Percentiles rank a stretch among this genome's conserved stretches.
These are phyloP conservation scores for Aspergillus tubingensis DNA, from an alignment of 2,329 filamentous ascomycete species.

Conservation along the genomic window DNA sequence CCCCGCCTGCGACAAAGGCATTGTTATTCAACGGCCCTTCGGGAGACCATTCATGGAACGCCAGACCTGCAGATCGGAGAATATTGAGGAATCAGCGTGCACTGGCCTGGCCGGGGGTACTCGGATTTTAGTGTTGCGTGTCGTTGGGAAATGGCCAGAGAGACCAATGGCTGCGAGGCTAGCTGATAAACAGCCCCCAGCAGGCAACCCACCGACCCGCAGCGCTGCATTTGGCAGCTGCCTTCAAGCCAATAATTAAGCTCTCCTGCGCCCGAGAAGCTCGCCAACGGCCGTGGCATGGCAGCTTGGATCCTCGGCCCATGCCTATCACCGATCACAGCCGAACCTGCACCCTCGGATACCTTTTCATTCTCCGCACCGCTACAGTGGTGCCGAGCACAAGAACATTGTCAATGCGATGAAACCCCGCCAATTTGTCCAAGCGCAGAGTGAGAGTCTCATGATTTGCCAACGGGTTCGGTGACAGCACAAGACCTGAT, in stretches of 20 bases:
- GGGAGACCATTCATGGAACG: neutral
- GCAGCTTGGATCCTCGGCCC: neutral
- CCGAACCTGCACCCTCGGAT: conserved; percentile 22
- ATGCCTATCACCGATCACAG: conserved; percentile 8
- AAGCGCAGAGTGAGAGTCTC: conserved; percentile 59
- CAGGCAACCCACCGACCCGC: neutral
- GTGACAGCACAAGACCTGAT: conserved; percentile 59
- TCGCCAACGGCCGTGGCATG: neutral
- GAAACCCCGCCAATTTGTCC: conserved; percentile 57
- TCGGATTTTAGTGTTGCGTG: neutral
- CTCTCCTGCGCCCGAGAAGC: neutral
- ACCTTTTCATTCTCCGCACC: conserved; percentile 19
- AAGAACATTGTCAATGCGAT: conserved; percentile 52
- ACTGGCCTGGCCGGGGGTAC: neutral
- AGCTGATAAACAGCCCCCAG: neutral
- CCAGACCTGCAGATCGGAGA: neutral
- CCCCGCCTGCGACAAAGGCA: neutral
- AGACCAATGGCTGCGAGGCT: neutral
- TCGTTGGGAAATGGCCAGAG: neutral
- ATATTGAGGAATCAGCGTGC: neutral
- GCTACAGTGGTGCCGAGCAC: conserved; percentile 38
- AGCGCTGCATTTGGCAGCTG: neutral
- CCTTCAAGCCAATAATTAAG: neutral
- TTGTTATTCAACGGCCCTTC: neutral
- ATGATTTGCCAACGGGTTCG: conserved; percentile 62